These are phyloP conservation scores for Colletotrichum eleusines DNA, from an alignment of 2,329 filamentous ascomycete genomes.

Conservation along the genomic window DNA sequence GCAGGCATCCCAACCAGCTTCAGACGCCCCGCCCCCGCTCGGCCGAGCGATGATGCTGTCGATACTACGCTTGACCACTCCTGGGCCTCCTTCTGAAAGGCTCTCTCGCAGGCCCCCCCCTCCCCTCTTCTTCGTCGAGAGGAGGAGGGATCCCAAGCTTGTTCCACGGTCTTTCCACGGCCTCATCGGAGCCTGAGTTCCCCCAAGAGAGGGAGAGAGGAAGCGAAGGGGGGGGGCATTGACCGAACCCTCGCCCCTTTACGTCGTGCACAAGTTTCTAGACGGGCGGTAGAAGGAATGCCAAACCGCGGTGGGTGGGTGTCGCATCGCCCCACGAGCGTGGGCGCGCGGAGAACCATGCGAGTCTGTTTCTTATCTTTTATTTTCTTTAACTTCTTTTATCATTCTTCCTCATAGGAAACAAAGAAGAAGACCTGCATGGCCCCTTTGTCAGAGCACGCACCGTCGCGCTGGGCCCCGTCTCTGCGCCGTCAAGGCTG, in stretches of 20 bases:
- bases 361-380: neutral
- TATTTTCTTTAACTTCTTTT: no score
- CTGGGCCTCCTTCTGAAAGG: neutral
- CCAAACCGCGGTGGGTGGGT: neutral
- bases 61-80: neutral
- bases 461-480: conserved; percentile 7
- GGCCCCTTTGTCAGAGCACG: neutral
- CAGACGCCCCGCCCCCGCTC: conserved; percentile 19
- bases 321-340: neutral
- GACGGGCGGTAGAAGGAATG: conserved; percentile 30
- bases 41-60: conserved; percentile 17
- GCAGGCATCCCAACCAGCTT: neutral
- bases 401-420: neutral
- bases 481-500: conserved; percentile 19
- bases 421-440: neutral
- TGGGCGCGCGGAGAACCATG: neutral
- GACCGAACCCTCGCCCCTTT: neutral
- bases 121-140: conserved; percentile 1
- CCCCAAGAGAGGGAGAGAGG: neutral
- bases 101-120: neutral
- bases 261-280: conserved; percentile 14
- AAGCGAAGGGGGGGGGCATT: neutral
- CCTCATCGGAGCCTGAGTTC: conserved; percentile 18
- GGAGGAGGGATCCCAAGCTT: conserved; percentile 5
- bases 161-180: conserved; percentile 21